Conservation (phyloP, 352 stramenopile species). For the Pythium coloratum region DNA sequence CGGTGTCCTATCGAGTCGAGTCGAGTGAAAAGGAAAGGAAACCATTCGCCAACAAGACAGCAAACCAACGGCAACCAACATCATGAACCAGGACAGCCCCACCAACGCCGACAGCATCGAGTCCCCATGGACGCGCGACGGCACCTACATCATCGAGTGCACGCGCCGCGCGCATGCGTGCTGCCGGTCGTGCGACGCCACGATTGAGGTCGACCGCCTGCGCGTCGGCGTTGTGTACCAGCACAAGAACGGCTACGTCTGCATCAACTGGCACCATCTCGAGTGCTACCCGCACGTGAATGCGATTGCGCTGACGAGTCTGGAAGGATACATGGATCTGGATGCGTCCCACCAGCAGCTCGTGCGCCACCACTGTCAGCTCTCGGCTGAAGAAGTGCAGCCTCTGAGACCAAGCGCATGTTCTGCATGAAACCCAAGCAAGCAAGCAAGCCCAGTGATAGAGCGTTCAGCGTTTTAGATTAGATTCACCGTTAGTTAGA, state of each 20-base stretch:
- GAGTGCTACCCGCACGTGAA: constrained; percentile 70
- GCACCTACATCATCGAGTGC: constrained; percentile 80
- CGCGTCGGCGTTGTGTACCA: constrained; percentile 80
- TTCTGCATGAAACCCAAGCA: constrained; percentile 17
- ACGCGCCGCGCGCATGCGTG: constrained; percentile 66
- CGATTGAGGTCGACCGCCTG: constrained; percentile 62
- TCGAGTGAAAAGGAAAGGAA: not conserved
- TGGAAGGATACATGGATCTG: constrained; percentile 75
- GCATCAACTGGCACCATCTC: constrained; percentile 86
- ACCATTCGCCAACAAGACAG: not conserved
- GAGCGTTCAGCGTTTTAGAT: not conserved
- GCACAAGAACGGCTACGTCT: constrained; percentile 80
- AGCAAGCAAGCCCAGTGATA: not conserved
- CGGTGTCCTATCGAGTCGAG: too few species aligned
- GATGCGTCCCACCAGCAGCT: constrained; percentile 54
- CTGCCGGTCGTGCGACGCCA: constrained; percentile 74
- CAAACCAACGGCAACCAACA: constrained; percentile 4
- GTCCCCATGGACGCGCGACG: constrained; percentile 76
- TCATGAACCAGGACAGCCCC: constrained; percentile 27
- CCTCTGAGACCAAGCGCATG: constrained; percentile 25
- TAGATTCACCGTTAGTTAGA: not conserved
- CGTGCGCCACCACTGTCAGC: constrained; percentile 32
- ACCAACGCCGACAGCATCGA: constrained; percentile 30
- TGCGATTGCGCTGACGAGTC: constrained; percentile 55
- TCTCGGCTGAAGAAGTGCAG: constrained; percentile 12